A percentile compares a stretch with the other conserved stretches of the same genome.
These are phyloP conservation scores for Lichtheimia corymbifera DNA, from an alignment of 371 early-diverging fungal species.

Conservation along the genomic window DNA sequence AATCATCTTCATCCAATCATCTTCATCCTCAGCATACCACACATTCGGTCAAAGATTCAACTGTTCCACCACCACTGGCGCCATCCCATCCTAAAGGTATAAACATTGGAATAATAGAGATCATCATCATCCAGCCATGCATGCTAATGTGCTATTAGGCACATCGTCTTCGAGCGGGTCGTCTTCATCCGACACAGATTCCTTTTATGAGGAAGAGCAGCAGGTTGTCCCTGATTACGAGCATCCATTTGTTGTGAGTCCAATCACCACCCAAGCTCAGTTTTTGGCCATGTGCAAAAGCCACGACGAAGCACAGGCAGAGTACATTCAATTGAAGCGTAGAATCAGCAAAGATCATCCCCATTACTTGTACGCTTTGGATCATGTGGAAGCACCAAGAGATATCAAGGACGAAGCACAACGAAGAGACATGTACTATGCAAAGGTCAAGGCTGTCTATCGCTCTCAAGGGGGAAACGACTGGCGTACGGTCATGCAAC, in stretches of 20 bases:
- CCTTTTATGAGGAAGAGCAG: slow-evolving; percentile 7
- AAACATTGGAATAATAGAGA: no score
- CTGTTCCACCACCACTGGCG: background rate
- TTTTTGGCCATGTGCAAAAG: slow-evolving; percentile 15
- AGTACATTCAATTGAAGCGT: slow-evolving; percentile 16
- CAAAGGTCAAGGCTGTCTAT: slow-evolving; percentile 11
- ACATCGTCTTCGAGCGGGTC: slow-evolving; percentile 5
- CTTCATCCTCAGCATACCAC: background rate
- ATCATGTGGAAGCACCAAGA: slow-evolving; percentile 5
- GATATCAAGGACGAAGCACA: slow-evolving; percentile 6
- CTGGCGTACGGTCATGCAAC: slow-evolving; percentile 15
- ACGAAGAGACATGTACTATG: background rate
- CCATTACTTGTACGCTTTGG: slow-evolving; percentile 16
- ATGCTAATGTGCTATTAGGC: no score
- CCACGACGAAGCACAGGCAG: slow-evolving; percentile 16
- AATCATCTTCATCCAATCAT: slow-evolving; percentile 4
- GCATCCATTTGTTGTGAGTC: slow-evolving; percentile 4
- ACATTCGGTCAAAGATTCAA: background rate
- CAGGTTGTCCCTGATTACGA: slow-evolving; percentile 3
- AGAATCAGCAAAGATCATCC: slow-evolving; percentile 12
- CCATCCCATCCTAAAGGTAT: no score
- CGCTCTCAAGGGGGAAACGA: slow-evolving; percentile 17
- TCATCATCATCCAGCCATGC: no score
- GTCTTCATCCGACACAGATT: background rate
- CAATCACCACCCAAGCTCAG: slow-evolving; percentile 10